Conservation (phyloP, 1,284 basidiomycete species). For the Cystobasidiaceae sp. region DNA sequence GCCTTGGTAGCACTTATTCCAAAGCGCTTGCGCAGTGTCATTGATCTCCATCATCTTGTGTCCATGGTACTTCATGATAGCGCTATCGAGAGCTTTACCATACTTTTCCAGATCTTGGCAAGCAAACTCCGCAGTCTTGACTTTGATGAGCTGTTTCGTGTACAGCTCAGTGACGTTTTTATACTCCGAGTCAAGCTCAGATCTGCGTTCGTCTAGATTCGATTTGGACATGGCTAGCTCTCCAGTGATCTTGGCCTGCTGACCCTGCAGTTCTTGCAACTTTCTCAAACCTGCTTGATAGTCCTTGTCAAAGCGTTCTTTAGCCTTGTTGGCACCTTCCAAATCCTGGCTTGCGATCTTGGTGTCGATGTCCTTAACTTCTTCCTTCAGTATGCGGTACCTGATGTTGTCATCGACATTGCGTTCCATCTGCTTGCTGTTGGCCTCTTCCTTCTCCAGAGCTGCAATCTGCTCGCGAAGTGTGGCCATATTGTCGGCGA, state of each 20-base stretch:
- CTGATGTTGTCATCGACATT: conserved; percentile 84
- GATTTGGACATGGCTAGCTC: conserved; percentile 70
- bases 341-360: conserved; percentile 73
- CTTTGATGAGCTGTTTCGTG: conserved; percentile 83
- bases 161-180: conserved; percentile 80
- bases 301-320: conserved; percentile 74
- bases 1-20: conserved; percentile 99
- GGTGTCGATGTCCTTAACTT: conserved; percentile 63
- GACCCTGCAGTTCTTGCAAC: conserved; percentile 52
- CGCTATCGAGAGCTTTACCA: conserved; percentile 88
- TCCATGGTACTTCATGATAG: conserved; percentile 97
- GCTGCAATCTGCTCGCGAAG: conserved; percentile 52
- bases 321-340: conserved; percentile 71
- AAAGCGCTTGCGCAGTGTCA: conserved; percentile 87
- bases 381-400: conserved; percentile 62
- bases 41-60: conserved; percentile 99
- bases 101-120: conserved; percentile 96
- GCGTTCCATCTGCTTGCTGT: conserved; percentile 47
- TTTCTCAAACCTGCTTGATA: conserved; percentile 63
- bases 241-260: conserved; percentile 74
- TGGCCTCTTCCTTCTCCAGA: conserved; percentile 46
- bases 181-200: conserved; percentile 73
- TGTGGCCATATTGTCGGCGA: conserved; percentile 51
- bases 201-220: conserved; percentile 63
- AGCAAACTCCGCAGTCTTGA: conserved; percentile 95